These are phyloP conservation scores for Trichoderma parareesei DNA, from an alignment of 495 filamentous ascomycete species.

Conservation along the genomic window DNA sequence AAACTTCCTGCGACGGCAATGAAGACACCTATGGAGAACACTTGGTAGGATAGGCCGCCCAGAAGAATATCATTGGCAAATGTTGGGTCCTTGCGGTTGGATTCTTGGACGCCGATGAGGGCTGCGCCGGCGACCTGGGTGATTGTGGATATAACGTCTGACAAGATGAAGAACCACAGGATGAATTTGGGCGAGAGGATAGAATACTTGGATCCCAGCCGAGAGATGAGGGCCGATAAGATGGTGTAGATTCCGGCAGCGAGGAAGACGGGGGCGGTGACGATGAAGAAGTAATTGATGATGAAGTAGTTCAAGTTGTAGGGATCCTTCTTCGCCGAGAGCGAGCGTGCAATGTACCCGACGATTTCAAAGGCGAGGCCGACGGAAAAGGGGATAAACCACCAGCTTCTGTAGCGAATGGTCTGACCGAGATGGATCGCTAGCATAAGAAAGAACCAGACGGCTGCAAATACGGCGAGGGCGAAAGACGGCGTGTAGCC, in stretches of 20 bases:
- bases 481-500: conserved; percentile 28
- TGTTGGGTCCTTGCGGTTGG: conserved; percentile 32
- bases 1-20: conserved; percentile 29
- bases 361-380: conserved; percentile 34
- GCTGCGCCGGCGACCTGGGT: conserved; percentile 45
- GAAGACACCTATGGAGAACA: conserved; percentile 42
- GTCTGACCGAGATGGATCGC: conserved; percentile 23
- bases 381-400: conserved; percentile 24
- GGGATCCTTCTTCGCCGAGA: conserved; percentile 34
- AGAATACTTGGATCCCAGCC: conserved; percentile 26
- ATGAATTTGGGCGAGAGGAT: conserved; percentile 30
- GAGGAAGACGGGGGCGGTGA: conserved; percentile 48
- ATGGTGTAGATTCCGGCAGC: conserved; percentile 46
- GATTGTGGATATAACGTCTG: conserved; percentile 42
- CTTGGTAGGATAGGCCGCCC: conserved; percentile 42
- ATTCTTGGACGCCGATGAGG: conserved; percentile 36
- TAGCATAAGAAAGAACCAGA: conserved; percentile 24
- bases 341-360: conserved; percentile 35
- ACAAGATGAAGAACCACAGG: conserved; percentile 40
- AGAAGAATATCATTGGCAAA: conserved; percentile 44
- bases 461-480: conserved; percentile 21
- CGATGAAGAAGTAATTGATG: conserved; percentile 52
- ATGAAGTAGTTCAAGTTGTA: conserved; percentile 47
- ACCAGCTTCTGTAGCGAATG: conserved; percentile 21
- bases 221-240: conserved; percentile 36